Base-by-base conservation (phyloP, 1,139 yeast genomes). In the Diutina siamensis region DNA sequence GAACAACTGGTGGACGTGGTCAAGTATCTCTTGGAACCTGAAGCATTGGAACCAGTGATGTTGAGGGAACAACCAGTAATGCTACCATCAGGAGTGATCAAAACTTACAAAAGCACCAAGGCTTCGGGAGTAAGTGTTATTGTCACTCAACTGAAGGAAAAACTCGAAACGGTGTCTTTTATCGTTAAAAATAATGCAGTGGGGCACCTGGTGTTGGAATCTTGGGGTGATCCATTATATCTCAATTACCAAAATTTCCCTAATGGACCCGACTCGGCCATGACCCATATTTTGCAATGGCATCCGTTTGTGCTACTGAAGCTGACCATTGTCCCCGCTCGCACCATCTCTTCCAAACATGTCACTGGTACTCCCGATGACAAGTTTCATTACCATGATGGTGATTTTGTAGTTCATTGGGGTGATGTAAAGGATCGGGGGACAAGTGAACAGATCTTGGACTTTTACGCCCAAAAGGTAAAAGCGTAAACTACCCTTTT, bases 261-360 rank as follows among this genome's bases (percentile, higher is more conserved):
- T 17, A 66, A 57, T 52, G 75, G 76, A 27, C 81, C 84, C 2
- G 78, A 76, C 50, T 72, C 80, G 12, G 86, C 94, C 0, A 59
- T 89, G 46, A 77, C 87, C 21, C 97, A 92, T 60, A 68, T 87
- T 35, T 67, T 88, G 52, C 96, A 87, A 61, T 92, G 97, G 98
- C 98, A 92, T 59, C 95, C 95, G 12, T 76, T 74, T 44, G 65
- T 83, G 36, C 70, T 89, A 53, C 73, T 83, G 47, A 82, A 78
- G 55, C 71, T 94, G 4, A 83, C 87, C 0, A 62, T 89, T 12
- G 74, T 92, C 0, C 85, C 87, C n/a, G 55, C 72, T 8, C 67
- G 70, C 50, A 62, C 71, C 12, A 66, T 71, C 18, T 58, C 64
- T 42, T 63, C 74, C 4, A 53, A 54, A 40, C 66, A 64, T 49